A percentile compares a stretch with the other conserved stretches of the same genome.
Conservation (phyloP, 768 basidiomycete genomes). For the Hygrophorus russula region DNA sequence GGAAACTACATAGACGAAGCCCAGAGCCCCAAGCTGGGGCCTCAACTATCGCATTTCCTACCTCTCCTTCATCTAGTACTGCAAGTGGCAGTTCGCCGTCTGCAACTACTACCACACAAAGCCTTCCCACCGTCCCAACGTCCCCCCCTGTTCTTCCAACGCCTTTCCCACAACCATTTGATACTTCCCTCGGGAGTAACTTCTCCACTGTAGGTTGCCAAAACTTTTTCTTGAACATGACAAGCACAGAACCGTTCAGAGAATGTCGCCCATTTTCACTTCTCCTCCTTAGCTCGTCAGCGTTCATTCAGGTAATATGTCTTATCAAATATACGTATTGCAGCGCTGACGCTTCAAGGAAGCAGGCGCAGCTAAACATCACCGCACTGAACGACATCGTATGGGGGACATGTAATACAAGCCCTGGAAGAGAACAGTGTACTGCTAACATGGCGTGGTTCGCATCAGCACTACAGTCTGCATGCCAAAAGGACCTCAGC, state of each 20-base stretch:
- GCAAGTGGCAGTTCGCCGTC: conserved; percentile 10
- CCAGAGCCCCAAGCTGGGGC: conserved; percentile 10
- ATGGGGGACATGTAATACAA: conserved; percentile 76
- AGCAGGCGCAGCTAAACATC: conserved; percentile 52
- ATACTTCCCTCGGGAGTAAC: conserved; percentile 48
- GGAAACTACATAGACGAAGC: conserved; percentile 34
- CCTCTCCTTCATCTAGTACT: conserved; percentile 3
- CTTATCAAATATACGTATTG: conserved; percentile 1
- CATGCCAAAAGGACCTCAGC: conserved; percentile 48
- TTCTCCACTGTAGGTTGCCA: conserved; percentile 57
- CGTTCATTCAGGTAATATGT: conserved; percentile 42
- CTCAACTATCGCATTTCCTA: conserved; percentile 7
- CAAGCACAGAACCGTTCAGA: conserved; percentile 45
- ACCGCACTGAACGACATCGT: conserved; percentile 54
- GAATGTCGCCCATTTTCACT: conserved; percentile 70
- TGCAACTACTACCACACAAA: conserved; percentile 14
- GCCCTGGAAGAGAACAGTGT: conserved; percentile 36
- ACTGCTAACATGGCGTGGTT: conserved; percentile 59
- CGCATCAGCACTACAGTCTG: conserved; percentile 30
- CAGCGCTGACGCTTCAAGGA: conserved; percentile 6
- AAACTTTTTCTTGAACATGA: conserved; percentile 71
- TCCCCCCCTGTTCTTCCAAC: conserved; percentile 46
- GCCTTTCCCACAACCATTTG: conserved; percentile 73
- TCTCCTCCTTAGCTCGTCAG: conserved; percentile 41
- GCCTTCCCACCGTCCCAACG: conserved; percentile 37